phyloP scores from a whole-genome alignment of 768 basidiomycete species.

The Phaeotremella skinneri region DNA sequence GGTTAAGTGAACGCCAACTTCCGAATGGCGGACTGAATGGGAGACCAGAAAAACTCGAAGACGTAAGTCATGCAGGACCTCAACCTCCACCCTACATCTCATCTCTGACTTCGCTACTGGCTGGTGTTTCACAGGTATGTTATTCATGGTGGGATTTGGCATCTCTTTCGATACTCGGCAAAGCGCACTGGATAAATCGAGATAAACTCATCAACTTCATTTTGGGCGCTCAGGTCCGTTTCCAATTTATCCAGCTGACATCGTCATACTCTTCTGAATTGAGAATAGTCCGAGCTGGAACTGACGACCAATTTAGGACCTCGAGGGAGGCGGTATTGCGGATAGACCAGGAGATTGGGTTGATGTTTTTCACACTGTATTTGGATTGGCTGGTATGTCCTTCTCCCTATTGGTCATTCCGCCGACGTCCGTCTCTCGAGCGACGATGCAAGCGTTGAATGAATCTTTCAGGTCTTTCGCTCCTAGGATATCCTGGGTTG shows the following conservation, averaged over 20 bases:
- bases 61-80: constrained; percentile 61
- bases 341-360: constrained; percentile 90
- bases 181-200: constrained; percentile 81
- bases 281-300: background rate
- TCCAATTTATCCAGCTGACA: background rate
- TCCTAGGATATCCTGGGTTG: constrained; percentile 81
- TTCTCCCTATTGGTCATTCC: background rate
- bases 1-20: constrained; percentile 89
- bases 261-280: background rate
- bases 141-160: constrained; percentile 98
- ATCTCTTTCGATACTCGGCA: constrained; percentile 75
- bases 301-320: constrained; percentile 60
- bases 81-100: background rate
- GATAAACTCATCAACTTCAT: constrained; percentile 77
- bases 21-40: constrained; percentile 93
- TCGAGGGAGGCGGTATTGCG: constrained; percentile 86
- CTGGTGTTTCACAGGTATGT: constrained; percentile 65
- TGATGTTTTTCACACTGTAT: constrained; percentile 95
- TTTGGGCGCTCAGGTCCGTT: constrained; percentile 73
- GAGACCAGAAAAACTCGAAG: constrained; percentile 94
- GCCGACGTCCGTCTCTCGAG: background rate
- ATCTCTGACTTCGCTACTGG: background rate
- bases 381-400: constrained; percentile 75
- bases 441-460: background rate
- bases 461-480: constrained; percentile 65